Conservation (phyloP, 768 basidiomycete genomes). For the Pulveroboletus sp. region DNA sequence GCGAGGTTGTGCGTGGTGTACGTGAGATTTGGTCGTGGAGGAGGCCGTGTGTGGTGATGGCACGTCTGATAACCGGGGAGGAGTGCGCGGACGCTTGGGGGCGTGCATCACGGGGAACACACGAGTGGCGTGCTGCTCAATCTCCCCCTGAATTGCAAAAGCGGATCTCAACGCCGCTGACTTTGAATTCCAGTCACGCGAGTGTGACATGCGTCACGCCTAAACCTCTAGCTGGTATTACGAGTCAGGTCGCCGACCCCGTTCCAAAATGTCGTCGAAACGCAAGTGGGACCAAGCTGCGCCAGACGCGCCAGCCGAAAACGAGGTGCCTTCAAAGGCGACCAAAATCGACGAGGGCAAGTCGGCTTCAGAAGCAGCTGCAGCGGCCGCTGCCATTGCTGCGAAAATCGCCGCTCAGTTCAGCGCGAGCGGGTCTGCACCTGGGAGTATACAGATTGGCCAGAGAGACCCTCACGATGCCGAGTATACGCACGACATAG, state of each 20-base stretch:
- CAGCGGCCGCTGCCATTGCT: constrained; percentile 81
- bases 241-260: no score
- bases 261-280: constrained; percentile 66
- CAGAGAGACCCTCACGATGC: constrained; percentile 67
- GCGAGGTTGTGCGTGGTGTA: not conserved
- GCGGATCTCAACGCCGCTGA: constrained; percentile 9
- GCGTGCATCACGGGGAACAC: constrained; percentile 26
- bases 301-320: constrained; percentile 42
- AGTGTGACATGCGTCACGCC: constrained; percentile 14
- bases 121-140: no score
- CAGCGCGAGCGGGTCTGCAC: constrained; percentile 39
- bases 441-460: constrained; percentile 40
- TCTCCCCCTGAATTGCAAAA: not conserved
- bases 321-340: constrained; percentile 40
- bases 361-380: constrained; percentile 55
- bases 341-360: constrained; percentile 48
- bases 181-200: constrained; percentile 18
- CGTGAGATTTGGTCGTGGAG: not conserved
- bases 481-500: constrained; percentile 86
- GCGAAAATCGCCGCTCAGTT: constrained; percentile 94
- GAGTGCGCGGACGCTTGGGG: constrained; percentile 32
- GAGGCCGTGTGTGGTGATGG: constrained; percentile 35
- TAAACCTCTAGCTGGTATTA: no score
- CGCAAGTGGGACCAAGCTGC: constrained; percentile 79
- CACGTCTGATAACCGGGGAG: constrained; percentile 27